These are phyloP conservation scores for Vitis hybrid DNA, from an alignment of 177 flowering plant genomes.

Conservation along the genomic window DNA sequence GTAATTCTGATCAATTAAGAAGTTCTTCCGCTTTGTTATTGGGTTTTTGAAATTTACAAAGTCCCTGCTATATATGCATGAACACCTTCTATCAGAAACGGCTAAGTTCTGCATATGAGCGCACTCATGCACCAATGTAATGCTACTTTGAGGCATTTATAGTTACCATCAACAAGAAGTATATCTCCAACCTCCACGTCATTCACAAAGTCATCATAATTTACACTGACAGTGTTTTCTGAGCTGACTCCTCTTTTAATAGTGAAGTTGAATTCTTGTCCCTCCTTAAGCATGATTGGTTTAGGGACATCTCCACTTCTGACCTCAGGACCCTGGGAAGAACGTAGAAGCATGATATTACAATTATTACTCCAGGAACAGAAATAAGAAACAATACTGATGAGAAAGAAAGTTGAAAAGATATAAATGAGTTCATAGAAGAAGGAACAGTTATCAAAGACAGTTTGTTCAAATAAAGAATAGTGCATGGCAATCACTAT, in stretches of 20 bases:
- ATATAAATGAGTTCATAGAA: too few species aligned
- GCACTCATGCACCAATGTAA: not conserved
- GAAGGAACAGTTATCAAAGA: too few species aligned
- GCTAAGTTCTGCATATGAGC: not conserved
- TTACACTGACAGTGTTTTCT: conserved; percentile 86
- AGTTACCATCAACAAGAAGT: conserved; percentile 90
- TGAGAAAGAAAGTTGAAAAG: not conserved
- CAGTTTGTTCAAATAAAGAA: too few species aligned
- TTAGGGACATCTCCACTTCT: conserved; percentile 97
- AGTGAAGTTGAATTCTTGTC: conserved; percentile 88
- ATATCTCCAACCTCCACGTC: conserved; percentile 92
- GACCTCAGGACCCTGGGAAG: conserved; percentile 91
- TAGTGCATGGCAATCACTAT: too few species aligned
- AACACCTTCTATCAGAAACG: not conserved
- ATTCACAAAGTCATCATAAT: conserved; percentile 93
- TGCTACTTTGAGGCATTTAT: not conserved
- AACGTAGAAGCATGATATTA: conserved; percentile 6
- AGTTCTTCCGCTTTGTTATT: not conserved
- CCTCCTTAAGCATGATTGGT: conserved; percentile 78
- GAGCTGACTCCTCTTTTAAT: conserved; percentile 85
- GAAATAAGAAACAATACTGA: not conserved
- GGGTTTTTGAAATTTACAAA: not conserved
- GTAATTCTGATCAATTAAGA: not conserved
- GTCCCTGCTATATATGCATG: too few species aligned
- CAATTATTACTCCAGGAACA: not conserved